These are phyloP conservation scores for Podospora comata DNA, from an alignment of 495 filamentous ascomycete species.

Conservation along the genomic window DNA sequence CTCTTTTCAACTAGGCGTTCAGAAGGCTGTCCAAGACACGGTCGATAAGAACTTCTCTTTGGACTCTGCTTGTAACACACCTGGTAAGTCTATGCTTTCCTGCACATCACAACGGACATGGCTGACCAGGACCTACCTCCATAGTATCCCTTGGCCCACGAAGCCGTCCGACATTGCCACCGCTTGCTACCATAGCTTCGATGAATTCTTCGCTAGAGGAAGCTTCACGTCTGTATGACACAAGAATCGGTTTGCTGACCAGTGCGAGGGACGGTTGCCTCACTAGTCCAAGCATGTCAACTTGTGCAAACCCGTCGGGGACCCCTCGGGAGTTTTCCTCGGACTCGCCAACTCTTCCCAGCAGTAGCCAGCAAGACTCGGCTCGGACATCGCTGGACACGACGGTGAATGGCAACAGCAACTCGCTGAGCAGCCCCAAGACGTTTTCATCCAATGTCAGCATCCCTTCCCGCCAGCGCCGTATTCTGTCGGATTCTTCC, in stretches of 20 bases:
- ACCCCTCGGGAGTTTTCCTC: not conserved
- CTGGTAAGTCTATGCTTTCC: not conserved
- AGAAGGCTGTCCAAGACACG: conserved; percentile 2
- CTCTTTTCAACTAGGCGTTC: conserved; percentile 7
- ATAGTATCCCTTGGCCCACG: not conserved
- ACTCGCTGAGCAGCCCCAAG: not conserved
- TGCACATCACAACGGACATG: too few relatives aligned
- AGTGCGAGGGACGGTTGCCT: not conserved
- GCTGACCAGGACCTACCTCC: not conserved
- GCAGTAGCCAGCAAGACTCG: not conserved
- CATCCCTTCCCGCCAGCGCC: not conserved
- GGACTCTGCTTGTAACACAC: not conserved
- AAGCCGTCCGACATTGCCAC: not conserved
- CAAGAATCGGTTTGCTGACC: not conserved
- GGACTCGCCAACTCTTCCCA: not conserved
- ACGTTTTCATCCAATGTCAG: not conserved
- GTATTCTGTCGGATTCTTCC: not conserved
- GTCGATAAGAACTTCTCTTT: conserved; percentile 6
- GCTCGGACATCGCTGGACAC: not conserved
- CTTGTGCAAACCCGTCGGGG: not conserved
- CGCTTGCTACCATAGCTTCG: not conserved
- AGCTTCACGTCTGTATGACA: not conserved
- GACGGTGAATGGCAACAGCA: not conserved
- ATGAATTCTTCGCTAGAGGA: not conserved
- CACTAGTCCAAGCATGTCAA: not conserved